Percentiles rank a stretch among this genome's conserved stretches.
phyloP scores from a whole-genome alignment of 257 asterid genomes.

The Capsicum chinense region DNA sequence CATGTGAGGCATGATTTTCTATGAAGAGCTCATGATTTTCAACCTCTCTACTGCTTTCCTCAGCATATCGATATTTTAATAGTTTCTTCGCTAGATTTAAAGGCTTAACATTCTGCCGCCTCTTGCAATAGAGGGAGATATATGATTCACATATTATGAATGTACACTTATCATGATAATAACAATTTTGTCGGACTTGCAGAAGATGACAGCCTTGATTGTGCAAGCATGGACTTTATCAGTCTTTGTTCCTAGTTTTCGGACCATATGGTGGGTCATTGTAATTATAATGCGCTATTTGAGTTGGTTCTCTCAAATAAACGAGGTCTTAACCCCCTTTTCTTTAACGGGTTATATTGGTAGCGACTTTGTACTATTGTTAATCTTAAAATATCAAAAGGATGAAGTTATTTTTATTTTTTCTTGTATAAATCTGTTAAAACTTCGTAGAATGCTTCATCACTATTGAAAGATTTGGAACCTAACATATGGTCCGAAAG shows the following conservation, averaged over 20 bases:
- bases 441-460: not conserved
- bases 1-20: slow-evolving; percentile 14
- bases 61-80: not conserved
- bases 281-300: slow-evolving; percentile 6
- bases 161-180: not conserved
- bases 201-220: not conserved
- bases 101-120: slow-evolving; percentile 7
- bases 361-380: not conserved
- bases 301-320: not conserved
- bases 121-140: not conserved
- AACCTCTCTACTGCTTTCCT: not conserved
- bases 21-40: not conserved
- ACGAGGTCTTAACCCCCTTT: not conserved
- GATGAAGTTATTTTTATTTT: not conserved
- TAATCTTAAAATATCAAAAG: not conserved
- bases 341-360: not conserved
- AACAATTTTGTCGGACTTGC: slow-evolving; percentile 21
- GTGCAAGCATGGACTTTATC: slow-evolving; percentile 15
- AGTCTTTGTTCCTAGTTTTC: not conserved
- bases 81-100: slow-evolving; percentile 22
- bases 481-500: not conserved
- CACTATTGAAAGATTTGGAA: not conserved
- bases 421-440: not conserved
- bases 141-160: not conserved
- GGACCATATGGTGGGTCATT: not conserved